Percentiles rank a stretch among this genome's conserved stretches.
Evolutionary conservation across 441 rosid genomes (phyloP).

Genomic region (Erysimum cheiri): DNA sequence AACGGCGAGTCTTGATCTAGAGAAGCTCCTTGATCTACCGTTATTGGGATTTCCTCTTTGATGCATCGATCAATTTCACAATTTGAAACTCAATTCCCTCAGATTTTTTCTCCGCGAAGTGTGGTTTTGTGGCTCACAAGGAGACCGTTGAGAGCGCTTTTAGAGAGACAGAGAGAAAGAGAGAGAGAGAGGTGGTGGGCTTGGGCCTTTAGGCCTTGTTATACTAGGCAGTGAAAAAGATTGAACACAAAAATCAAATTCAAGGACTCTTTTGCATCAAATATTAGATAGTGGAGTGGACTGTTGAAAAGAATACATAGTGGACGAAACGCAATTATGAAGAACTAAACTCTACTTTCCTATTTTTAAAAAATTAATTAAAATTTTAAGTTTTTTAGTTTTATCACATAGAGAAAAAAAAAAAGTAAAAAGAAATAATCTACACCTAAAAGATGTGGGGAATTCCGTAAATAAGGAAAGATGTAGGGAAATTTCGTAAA

Average conservation of each 20-base stretch:
- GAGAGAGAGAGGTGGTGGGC: neutral
- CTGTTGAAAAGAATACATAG: too few species aligned
- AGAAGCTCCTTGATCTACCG: conserved; percentile 84
- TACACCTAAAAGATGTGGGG: too few species aligned
- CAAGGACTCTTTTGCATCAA: neutral
- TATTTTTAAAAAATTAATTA: too few species aligned
- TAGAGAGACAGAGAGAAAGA: neutral
- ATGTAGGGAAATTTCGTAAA: too few species aligned
- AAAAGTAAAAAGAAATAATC: too few species aligned
- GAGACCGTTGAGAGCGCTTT: conserved; percentile 32
- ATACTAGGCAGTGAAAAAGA: neutral
- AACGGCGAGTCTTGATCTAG: conserved; percentile 76
- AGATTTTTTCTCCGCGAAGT: conserved; percentile 32
- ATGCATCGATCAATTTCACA: conserved; percentile 48
- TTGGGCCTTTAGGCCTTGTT: conserved; percentile 20
- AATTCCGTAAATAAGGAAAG: too few species aligned
- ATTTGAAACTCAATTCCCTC: conserved; percentile 29
- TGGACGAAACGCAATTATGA: too few species aligned
- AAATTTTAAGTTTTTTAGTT: too few species aligned
- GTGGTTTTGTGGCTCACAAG: conserved; percentile 9
- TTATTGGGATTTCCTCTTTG: conserved; percentile 58
- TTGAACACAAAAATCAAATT: too few species aligned
- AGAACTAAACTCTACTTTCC: too few species aligned
- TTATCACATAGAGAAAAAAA: too few species aligned
- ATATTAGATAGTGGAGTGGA: too few species aligned